phyloP scores from a whole-genome alignment of 2,329 filamentous ascomycete genomes.

The Fusarium verrucosum region DNA sequence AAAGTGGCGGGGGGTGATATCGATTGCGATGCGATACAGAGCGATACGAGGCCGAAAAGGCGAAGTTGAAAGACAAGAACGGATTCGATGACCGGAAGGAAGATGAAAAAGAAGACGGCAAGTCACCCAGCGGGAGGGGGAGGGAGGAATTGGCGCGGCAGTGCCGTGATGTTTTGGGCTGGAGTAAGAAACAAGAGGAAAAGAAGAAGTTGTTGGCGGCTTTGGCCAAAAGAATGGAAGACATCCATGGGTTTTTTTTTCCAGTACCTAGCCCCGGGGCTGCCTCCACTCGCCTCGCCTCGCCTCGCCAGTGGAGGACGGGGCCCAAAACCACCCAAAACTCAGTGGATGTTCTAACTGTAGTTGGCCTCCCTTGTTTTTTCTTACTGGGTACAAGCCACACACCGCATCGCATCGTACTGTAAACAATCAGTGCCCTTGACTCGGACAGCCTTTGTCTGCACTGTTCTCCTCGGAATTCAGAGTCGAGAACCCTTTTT shows the following conservation, averaged over 20 bases:
- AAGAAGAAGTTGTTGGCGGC: slow-evolving; percentile 32
- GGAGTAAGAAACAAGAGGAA: slow-evolving; percentile 40
- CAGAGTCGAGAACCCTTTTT: background rate
- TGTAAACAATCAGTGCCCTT: slow-evolving; percentile 12
- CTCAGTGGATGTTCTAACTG: slow-evolving; percentile 2
- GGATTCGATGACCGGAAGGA: slow-evolving; percentile 46
- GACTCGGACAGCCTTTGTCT: slow-evolving; percentile 33
- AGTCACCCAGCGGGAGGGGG: slow-evolving; percentile 52
- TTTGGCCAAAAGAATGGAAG: slow-evolving; percentile 37
- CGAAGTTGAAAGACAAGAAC: slow-evolving; percentile 47
- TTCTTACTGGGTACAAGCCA: slow-evolving; percentile 24
- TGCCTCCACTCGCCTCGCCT: no score
- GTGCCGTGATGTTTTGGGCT: slow-evolving; percentile 52
- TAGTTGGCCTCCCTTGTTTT: slow-evolving; percentile 30
- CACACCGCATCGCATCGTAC: slow-evolving; percentile 8
- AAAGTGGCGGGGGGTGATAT: slow-evolving; percentile 34
- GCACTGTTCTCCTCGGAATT: slow-evolving; percentile 18
- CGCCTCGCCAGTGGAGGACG: no score
- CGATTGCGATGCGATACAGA: slow-evolving; percentile 32
- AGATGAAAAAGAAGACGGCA: slow-evolving; percentile 50
- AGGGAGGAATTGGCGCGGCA: slow-evolving; percentile 56
- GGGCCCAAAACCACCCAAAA: background rate
- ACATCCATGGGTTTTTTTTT: slow-evolving; percentile 39
- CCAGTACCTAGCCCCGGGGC: no score
- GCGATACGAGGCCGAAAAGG: slow-evolving; percentile 31